phyloP scores from a whole-genome alignment of 345 rosid genomes.

The Tarenaya hassleriana region DNA sequence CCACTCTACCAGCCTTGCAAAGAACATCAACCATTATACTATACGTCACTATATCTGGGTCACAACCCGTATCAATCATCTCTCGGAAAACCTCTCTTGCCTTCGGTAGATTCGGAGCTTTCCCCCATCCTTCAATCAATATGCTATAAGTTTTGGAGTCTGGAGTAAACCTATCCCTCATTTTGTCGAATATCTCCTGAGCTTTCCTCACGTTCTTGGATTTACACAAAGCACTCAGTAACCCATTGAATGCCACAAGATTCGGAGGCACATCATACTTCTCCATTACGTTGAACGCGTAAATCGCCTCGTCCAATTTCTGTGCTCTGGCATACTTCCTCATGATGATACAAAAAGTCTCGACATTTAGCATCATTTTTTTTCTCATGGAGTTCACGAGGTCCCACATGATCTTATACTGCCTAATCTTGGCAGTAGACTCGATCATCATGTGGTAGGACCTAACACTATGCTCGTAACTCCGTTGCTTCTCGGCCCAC shows the following conservation, averaged over 20 bases:
- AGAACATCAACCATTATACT: constrained; percentile 80
- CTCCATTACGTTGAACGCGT: constrained; percentile 82
- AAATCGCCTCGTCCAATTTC: constrained; percentile 76
- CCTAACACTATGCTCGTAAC: constrained; percentile 53
- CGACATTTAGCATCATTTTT: constrained; percentile 57
- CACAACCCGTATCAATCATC: constrained; percentile 59
- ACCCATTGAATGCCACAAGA: constrained; percentile 65
- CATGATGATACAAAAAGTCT: constrained; percentile 85
- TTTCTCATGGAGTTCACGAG: constrained; percentile 66
- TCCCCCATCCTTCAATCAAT: constrained; percentile 90
- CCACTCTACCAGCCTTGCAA: constrained; percentile 87
- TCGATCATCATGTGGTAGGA: constrained; percentile 71
- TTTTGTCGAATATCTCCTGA: constrained; percentile 64
- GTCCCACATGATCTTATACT: constrained; percentile 87
- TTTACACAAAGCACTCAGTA: constrained; percentile 85
- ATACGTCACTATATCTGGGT: constrained; percentile 80
- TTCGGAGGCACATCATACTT: constrained; percentile 58
- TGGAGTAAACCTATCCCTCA: constrained; percentile 47
- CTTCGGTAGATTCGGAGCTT: constrained; percentile 73
- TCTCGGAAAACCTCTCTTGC: constrained; percentile 71
- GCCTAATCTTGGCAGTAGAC: constrained; percentile 73
- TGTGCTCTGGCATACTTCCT: constrained; percentile 75
- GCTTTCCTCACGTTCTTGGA: constrained; percentile 88
- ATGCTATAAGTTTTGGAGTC: constrained; percentile 80
- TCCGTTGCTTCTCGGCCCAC: constrained; percentile 88